Base-by-base conservation (phyloP, 2,329 filamentous ascomycete species). In the Furcasterigmium sp. region DNA sequence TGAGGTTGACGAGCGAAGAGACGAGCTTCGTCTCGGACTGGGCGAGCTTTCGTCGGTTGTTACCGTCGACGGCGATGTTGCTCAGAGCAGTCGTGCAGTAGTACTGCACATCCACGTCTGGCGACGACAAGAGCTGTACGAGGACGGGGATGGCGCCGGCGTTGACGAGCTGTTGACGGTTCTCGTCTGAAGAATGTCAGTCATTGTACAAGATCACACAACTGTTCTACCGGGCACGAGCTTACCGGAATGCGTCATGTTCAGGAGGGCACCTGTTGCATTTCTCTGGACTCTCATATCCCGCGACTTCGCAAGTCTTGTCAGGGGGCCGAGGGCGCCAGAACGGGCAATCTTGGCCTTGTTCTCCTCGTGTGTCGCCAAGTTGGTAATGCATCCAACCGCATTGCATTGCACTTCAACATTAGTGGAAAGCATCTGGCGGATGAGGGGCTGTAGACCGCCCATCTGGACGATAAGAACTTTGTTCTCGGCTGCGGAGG, bases 361-460 rank as follows among this genome's bases (percentile, higher is more conserved):
- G 72, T 98, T 98, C 56, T 97, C 93, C 69, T 98, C 93, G 59
- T 98, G 93, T 3, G 93, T 98, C 43, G 93, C 93, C 44, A 98
- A 70, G 61, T 98, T 98, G 37, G 93, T 98, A 64, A 98, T 98
- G 71, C 93, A 98, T 41, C 93, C 93, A 48, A 98, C 93, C 35
- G 93, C 93, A 65, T 98, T 98, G 74, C 93, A 98, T 68, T 98
- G 93, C 20, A 98, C 93, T 64, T 98, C 93, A 54, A 98, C 93
- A 57, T 98, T 98, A 37, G 85, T 80, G 44, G 91, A 97, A 69
- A 94, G 89, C 93, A 98, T 98, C 68, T 98, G 93, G 52, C 88
- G 85, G 67, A 97, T 98, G 47, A 98, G 77, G 42, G 93, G 91
- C 42, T 83, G 83, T 47, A 98, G 78, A 20, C 93, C 93, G 46